These are phyloP conservation scores for Pouteria campechiana DNA, from an alignment of 179 eudicot species.

Conservation along the genomic window DNA sequence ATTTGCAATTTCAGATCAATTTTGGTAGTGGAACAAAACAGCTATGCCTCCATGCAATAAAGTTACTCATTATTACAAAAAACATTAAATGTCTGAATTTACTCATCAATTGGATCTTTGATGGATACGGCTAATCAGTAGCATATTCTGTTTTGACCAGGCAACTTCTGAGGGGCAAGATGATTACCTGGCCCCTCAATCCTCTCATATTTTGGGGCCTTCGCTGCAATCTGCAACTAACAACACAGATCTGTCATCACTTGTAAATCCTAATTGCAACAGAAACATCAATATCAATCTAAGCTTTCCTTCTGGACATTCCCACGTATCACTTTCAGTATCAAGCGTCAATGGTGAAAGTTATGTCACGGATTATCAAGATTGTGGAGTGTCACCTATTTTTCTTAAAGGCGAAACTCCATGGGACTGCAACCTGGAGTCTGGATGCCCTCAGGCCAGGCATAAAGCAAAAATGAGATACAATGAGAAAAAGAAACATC, in stretches of 20 bases:
- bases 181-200: conserved; percentile 15
- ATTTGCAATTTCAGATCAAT: too few species aligned
- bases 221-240: conserved; percentile 18
- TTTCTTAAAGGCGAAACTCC: conserved; percentile 14
- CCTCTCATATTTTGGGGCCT: conserved; percentile 10
- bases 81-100: too few species aligned
- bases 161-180: conserved; percentile 23
- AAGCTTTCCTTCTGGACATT: conserved; percentile 11
- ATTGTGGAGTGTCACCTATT: conserved; percentile 35
- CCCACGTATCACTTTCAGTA: conserved; percentile 25
- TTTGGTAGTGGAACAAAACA: too few species aligned
- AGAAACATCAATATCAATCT: conserved; percentile 16
- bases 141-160: conserved; percentile 4
- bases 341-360: conserved; percentile 39
- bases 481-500: conserved; percentile 16
- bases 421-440: conserved; percentile 4
- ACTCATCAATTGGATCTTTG: too few species aligned
- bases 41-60: too few species aligned
- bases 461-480: conserved; percentile 17
- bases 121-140: too few species aligned
- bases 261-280: conserved; percentile 22
- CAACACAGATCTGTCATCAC: conserved; percentile 14
- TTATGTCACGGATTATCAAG: conserved; percentile 37
- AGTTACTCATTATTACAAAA: too few species aligned
- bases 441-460: conserved; percentile 8